Evolutionary conservation across 345 rosid species (phyloP).

Genomic region (Capsella bursapastoris): DNA sequence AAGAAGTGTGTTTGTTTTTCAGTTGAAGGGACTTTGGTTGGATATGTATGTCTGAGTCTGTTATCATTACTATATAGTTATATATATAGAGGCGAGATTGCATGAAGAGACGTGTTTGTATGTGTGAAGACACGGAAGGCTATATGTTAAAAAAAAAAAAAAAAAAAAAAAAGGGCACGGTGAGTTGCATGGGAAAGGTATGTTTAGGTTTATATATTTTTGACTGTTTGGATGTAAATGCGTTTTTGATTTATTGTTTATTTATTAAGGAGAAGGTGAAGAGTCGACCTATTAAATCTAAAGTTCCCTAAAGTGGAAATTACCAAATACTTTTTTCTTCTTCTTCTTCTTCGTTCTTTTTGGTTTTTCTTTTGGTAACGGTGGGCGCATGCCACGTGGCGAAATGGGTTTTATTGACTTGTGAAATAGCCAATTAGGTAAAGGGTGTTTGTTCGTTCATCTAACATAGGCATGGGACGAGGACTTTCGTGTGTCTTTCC

Average conservation of each 20-base stretch:
- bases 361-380: neutral
- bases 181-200: slow-evolving; percentile 46
- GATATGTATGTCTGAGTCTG: neutral
- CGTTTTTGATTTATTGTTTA: slow-evolving; percentile 37
- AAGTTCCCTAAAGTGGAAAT: slow-evolving; percentile 37
- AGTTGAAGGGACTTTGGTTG: slow-evolving; percentile 7
- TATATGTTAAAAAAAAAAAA: neutral
- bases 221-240: slow-evolving; percentile 47
- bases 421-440: slow-evolving; percentile 27
- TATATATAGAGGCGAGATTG: slow-evolving; percentile 37
- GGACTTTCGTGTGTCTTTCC: slow-evolving; percentile 41
- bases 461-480: slow-evolving; percentile 37
- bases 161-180: neutral
- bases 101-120: slow-evolving; percentile 39
- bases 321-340: slow-evolving; percentile 9
- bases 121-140: slow-evolving; percentile 42
- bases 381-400: slow-evolving; percentile 28
- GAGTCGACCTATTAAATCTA: slow-evolving; percentile 34
- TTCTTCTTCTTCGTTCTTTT: neutral
- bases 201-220: slow-evolving; percentile 41
- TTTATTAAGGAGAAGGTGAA: slow-evolving; percentile 35
- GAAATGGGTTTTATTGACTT: slow-evolving; percentile 29
- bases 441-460: slow-evolving; percentile 39
- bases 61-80: slow-evolving; percentile 14
- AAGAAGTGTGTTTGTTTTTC: neutral